Evolutionary conservation across 140 eudicot genomes (phyloP), one percentile per base, ranked within the genome.

Genomic region (Cichorium intybus): DNA sequence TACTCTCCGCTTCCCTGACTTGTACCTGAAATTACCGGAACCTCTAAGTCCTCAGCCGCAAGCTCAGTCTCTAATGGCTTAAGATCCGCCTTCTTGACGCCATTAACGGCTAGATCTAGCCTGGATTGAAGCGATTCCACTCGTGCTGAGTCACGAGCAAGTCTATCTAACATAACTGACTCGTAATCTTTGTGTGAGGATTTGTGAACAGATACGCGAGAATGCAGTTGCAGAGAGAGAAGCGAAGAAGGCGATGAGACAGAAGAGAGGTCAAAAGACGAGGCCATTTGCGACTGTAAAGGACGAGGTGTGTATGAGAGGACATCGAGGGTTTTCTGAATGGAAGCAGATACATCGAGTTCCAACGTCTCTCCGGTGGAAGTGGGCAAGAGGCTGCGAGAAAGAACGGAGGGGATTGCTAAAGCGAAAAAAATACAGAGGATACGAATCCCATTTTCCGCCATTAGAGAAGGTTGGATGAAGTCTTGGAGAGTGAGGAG

Each of bases 1-100:
- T 90, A 90, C 88, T 90, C 95, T 2, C 95, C 97, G 73, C 97
- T 90, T 26, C 97, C 95, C 33, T 84, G 90, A 57, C 90, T 84
- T 6, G 89, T 80, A 3, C 95, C 97, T 10, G 97, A 90, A 4
- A 78, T 78, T 0, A 87, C 83, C 24, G 94, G 89, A 18, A 70
- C 88, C 23, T 79, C 67, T 10, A 87, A 17, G 9, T 69, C 85
- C n/a, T 73, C 79, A 12, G 57, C 77, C 10, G 73, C 79, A 0
- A 79, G 58, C 24, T 63, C 63, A 1, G 46, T 33, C 10, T 80
- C 77, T 5, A 70, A 3, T 11, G 95, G 91, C 17, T 70, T 68
- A 2, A 83, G 88, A 89, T 86, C 86, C 20, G 86, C 11, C 12
- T 43, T 61, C 0, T 10, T 24, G 14, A 78, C 60, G 14, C 88